These are phyloP conservation scores for Suhomyces wounanorum DNA, from an alignment of 1,139 yeast species.

Conservation along the genomic window DNA sequence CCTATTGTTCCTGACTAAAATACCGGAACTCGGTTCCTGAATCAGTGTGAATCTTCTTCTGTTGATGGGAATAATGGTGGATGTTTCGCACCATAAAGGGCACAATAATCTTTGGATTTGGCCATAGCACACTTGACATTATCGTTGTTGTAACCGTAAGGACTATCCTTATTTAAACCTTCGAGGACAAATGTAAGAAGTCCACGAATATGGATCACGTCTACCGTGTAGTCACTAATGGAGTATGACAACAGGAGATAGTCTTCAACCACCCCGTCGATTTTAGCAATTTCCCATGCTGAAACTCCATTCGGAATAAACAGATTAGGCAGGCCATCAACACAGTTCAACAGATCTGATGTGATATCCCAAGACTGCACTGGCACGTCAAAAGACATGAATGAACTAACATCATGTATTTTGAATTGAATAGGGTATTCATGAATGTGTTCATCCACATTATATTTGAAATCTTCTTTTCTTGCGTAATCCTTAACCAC, in stretches of 20 bases:
- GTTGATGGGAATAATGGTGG: not conserved
- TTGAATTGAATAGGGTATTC: conserved; percentile 6
- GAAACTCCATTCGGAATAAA: conserved; percentile 44
- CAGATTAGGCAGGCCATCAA: conserved; percentile 24
- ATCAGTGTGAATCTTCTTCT: not conserved
- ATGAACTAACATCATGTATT: conserved; percentile 8
- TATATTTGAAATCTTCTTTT: conserved; percentile 2
- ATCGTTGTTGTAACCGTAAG: conserved; percentile 10
- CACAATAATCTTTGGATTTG: conserved; percentile 10
- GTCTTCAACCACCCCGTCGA: conserved; percentile 14
- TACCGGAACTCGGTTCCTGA: not conserved
- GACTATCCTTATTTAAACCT: conserved; percentile 1
- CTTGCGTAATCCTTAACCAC: conserved; percentile 12
- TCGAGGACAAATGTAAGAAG: conserved; percentile 4
- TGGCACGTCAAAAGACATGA: conserved; percentile 10
- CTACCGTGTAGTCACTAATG: conserved; percentile 18
- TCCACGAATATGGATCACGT: conserved; percentile 11
- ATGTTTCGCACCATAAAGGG: conserved; percentile 6
- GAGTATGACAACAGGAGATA: conserved; percentile 16
- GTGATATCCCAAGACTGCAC: conserved; percentile 13
- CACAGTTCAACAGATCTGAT: conserved; percentile 4
- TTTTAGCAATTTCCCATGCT: conserved; percentile 23
- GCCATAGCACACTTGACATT: conserved; percentile 15
- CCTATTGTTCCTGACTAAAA: not conserved
- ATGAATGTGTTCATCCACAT: conserved; percentile 5